phyloP scores from a whole-genome alignment of 768 basidiomycete species.

The Sporobolomyces phaffii region DNA sequence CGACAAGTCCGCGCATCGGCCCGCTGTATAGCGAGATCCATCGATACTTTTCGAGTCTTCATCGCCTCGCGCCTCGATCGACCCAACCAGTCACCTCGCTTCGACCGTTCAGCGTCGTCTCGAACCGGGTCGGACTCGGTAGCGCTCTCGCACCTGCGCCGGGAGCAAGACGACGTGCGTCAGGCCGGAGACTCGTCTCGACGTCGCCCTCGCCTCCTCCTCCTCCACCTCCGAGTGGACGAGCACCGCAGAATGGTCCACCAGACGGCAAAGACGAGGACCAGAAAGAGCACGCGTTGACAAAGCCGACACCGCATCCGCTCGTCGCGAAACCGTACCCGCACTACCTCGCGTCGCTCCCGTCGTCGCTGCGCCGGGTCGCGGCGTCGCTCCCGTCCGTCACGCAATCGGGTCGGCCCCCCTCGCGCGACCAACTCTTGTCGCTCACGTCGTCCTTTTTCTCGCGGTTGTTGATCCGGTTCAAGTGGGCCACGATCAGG shows the following conservation, averaged over 20 bases:
- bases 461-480: constrained; percentile 75
- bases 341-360: constrained; percentile 51
- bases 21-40: constrained; percentile 17
- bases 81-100: neutral
- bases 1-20: neutral
- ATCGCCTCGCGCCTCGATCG: neutral
- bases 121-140: too few species aligned
- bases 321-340: constrained; percentile 8
- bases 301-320: constrained; percentile 2
- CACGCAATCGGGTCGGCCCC: constrained; percentile 51
- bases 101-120: neutral
- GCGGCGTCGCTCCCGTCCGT: constrained; percentile 62
- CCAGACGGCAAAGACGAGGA: neutral
- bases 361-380: constrained; percentile 71
- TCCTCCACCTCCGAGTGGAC: neutral
- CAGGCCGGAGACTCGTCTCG: too few species aligned
- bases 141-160: too few species aligned
- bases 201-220: too few species aligned
- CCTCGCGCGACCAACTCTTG: constrained; percentile 83
- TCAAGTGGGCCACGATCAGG: constrained; percentile 94
- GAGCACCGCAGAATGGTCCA: neutral
- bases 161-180: too few species aligned
- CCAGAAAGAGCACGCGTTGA: neutral
- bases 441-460: constrained; percentile 87
- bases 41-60: constrained; percentile 27